Conservation (phyloP, 1,284 basidiomycete species). For the Ganoderma lucidum region DNA sequence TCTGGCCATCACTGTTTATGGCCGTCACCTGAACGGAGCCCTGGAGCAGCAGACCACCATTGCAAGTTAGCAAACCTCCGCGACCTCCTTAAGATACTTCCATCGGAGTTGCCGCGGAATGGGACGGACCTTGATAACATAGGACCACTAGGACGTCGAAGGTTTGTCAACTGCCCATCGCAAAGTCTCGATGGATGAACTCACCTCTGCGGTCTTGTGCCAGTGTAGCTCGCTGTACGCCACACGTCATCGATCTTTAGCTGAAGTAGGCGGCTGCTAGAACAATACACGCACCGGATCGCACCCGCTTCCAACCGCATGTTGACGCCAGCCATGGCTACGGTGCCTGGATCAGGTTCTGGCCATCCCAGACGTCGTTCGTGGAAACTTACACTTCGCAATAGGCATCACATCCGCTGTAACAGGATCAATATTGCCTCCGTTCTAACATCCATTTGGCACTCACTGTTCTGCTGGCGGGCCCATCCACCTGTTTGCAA, state of each 20-base stretch:
- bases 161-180: constrained; percentile 21
- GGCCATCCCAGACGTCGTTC: not conserved
- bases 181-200: constrained; percentile 17
- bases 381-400: constrained; percentile 53
- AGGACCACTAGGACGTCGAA: constrained; percentile 60
- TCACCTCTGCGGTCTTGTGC: constrained; percentile 73
- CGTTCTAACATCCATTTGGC: constrained; percentile 4
- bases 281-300: constrained; percentile 53
- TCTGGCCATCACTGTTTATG: constrained; percentile 67
- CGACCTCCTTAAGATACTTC: not conserved
- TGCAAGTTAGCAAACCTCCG: constrained; percentile 7
- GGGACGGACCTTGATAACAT: constrained; percentile 58
- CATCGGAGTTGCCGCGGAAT: constrained; percentile 12
- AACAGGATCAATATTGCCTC: constrained; percentile 24
- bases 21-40: constrained; percentile 68
- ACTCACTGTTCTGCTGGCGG: constrained; percentile 67
- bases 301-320: constrained; percentile 74
- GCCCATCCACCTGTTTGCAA: constrained; percentile 79
- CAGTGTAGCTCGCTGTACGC: constrained; percentile 71
- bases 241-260: constrained; percentile 9
- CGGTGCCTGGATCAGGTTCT: constrained; percentile 15
- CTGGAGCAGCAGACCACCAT: constrained; percentile 42
- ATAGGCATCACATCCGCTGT: constrained; percentile 66
- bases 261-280: not conserved
- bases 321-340: constrained; percentile 72